These are phyloP conservation scores for Fusarium algeriense DNA, from an alignment of 2,329 filamentous ascomycete genomes.

Conservation along the genomic window DNA sequence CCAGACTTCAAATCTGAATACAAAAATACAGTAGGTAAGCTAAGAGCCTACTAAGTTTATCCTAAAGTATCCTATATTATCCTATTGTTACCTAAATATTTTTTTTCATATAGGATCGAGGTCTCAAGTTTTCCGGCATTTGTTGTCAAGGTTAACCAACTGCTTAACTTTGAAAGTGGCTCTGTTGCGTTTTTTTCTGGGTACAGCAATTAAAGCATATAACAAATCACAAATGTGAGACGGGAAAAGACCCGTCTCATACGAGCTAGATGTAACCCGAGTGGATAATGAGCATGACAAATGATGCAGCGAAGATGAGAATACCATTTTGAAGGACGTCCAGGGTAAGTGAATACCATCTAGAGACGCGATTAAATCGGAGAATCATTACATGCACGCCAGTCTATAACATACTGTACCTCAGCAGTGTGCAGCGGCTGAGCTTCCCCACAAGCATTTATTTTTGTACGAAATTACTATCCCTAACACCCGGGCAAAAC, in stretches of 20 bases:
- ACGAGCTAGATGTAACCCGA: neutral
- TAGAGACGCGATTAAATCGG: neutral
- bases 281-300: no score
- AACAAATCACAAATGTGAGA: neutral
- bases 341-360: neutral
- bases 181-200: neutral
- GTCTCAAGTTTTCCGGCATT: no score
- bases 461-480: neutral
- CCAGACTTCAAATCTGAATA: no score
- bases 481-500: neutral
- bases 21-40: no score
- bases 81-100: no score
- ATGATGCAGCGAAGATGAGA: neutral
- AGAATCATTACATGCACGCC: neutral
- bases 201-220: neutral
- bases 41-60: no score
- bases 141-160: no score
- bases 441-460: no score
- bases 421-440: neutral
- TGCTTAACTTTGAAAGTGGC: no score
- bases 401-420: neutral
- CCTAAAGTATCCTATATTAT: no score
- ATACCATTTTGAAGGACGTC: neutral
- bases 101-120: no score
- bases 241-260: neutral